These are phyloP conservation scores for Ceratobasidium sp. DNA, from an alignment of 1,284 basidiomycete species.

Conservation along the genomic window DNA sequence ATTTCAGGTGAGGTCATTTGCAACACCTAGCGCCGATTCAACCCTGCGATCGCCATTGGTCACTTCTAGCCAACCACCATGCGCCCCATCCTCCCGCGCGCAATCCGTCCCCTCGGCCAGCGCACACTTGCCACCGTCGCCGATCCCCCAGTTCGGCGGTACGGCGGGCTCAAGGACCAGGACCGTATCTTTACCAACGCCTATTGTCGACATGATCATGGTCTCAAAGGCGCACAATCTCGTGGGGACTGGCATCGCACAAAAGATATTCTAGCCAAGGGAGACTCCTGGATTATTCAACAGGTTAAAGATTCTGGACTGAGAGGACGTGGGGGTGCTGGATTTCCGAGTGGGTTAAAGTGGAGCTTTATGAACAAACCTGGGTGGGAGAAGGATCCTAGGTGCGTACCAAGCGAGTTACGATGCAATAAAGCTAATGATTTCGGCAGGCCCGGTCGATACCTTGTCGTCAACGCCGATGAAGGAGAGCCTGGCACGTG, in stretches of 20 bases:
- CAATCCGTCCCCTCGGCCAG: not conserved
- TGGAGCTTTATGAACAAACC: slow-evolving; percentile 99
- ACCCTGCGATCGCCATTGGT: slow-evolving; percentile 40
- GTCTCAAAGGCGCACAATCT: slow-evolving; percentile 89
- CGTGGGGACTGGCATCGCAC: slow-evolving; percentile 99
- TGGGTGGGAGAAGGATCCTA: slow-evolving; percentile 93
- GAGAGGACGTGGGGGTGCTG: slow-evolving; percentile 95
- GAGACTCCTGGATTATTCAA: slow-evolving; percentile 98
- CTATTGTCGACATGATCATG: slow-evolving; percentile 86
- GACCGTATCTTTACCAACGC: slow-evolving; percentile 94
- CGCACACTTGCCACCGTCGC: slow-evolving; percentile 77
- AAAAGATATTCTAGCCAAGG: slow-evolving; percentile 94
- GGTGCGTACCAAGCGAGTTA: slow-evolving; percentile 62
- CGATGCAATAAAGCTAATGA: not conserved
- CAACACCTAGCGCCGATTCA: slow-evolving; percentile 27
- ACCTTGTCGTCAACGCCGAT: slow-evolving; percentile 98
- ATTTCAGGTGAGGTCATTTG: not conserved
- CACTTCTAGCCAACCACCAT: slow-evolving; percentile 18
- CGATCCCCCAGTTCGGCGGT: slow-evolving; percentile 83
- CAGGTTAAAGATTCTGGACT: slow-evolving; percentile 96
- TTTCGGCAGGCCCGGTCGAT: slow-evolving; percentile 77
- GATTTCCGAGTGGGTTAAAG: slow-evolving; percentile 97
- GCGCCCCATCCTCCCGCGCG: slow-evolving; percentile 28
- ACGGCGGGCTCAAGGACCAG: slow-evolving; percentile 93
- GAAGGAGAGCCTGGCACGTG: slow-evolving; percentile 99